Base-by-base conservation (phyloP, 345 rosid species). In the Camelina neglecta region DNA sequence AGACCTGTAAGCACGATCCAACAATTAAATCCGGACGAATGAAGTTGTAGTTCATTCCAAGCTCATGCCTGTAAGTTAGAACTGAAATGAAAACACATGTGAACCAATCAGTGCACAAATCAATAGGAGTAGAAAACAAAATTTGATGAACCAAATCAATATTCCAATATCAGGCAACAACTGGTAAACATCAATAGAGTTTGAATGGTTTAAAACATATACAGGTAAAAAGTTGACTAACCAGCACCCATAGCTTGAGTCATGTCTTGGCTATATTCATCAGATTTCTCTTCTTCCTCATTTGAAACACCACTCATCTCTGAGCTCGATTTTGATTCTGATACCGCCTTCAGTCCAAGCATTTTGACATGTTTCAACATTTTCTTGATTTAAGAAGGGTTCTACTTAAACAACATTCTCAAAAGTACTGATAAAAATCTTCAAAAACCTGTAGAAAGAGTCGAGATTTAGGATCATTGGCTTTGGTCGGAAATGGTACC, bases 241-340 rank as follows among this genome's bases (percentile, higher is more conserved):
- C 98, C 97, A 64, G 97, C 97, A 80, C 98, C 98, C 98, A 94
- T 94, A 33, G 97, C 97, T 80, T 89, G 88, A n/a, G 97, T 94
- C 98, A 94, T 94, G 81, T 85, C 86, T 81, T 81, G 83, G 77
- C 96, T 92, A 58, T 92, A 92, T 48, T 73, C 76, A 65, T 89
- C 90, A n/a, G 98, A 94, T 73, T 86, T 92, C 65, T 81, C 85
- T 76, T 80, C 83, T 74, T 86, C 54, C 31, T 86, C 54, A 24
- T 81, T 73, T 42, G 88, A 79, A 42, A 87, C 60, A 56, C 73
- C 85, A 73, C 85, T 82, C 69, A 68, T 81, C 76, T 86, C 88
- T 16, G 79, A 75, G 72, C 92, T 85, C 0, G 96, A 80, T 24
- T 85, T 82, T 21, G 95, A 81, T 65, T 87, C 93, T 54, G 91